A percentile compares a stretch with the other conserved stretches of the same genome.
These are phyloP conservation scores for Andrographis paniculata DNA, from an alignment of 305 asterid genomes.

Conservation along the genomic window DNA sequence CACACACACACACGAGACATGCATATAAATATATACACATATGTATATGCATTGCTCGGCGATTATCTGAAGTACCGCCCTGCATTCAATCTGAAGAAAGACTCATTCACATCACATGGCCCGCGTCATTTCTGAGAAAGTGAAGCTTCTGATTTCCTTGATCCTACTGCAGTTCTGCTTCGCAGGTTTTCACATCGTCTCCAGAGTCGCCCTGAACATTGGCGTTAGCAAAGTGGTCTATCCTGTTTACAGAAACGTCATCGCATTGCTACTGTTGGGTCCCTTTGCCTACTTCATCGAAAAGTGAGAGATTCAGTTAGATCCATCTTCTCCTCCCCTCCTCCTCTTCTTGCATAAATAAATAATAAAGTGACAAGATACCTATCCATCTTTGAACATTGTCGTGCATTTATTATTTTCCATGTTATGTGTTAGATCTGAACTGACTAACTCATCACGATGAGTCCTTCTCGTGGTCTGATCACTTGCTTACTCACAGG, in stretches of 20 bases:
- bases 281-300: slow-evolving; percentile 76
- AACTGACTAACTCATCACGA: no score
- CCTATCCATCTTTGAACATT: no score
- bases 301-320: slow-evolving; percentile 38
- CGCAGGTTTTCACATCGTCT: slow-evolving; percentile 83
- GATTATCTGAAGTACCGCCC: neutral
- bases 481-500: slow-evolving; percentile 29
- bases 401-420: no score
- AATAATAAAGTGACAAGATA: no score
- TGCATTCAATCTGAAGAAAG: no score
- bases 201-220: slow-evolving; percentile 74
- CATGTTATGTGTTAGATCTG: no score
- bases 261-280: slow-evolving; percentile 61
- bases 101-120: no score
- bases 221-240: slow-evolving; percentile 90
- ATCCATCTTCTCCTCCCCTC: neutral
- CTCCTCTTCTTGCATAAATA: no score
- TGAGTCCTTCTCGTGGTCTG: no score
- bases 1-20: neutral
- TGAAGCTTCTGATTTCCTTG: slow-evolving; percentile 58
- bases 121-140: slow-evolving; percentile 34
- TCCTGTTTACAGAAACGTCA: slow-evolving; percentile 72
- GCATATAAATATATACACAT: no score
- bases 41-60: neutral
- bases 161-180: slow-evolving; percentile 65